Evolutionary conservation across 176 grass and related monocot species (phyloP).

Genomic region (Calamus simplicifolius): DNA sequence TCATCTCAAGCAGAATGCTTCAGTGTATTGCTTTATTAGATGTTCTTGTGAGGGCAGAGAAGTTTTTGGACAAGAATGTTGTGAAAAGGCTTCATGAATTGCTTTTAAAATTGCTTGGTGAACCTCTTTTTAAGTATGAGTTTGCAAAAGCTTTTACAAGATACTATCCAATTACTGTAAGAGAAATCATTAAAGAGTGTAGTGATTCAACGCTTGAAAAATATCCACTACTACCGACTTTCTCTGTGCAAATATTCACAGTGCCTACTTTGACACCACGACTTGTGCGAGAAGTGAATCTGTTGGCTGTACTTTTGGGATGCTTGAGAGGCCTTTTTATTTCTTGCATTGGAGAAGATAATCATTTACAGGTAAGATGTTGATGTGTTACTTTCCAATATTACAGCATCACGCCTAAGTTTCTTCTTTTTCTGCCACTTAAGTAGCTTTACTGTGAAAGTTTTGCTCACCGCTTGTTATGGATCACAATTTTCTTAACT

Average conservation of each 20-base stretch:
- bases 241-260: conserved; percentile 98
- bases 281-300: conserved; percentile 72
- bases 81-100: conserved; percentile 82
- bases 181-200: conserved; percentile 51
- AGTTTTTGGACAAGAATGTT: conserved; percentile 55
- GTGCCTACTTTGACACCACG: conserved; percentile 60
- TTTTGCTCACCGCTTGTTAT: too few species aligned
- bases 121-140: conserved; percentile 84
- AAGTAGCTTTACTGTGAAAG: too few species aligned
- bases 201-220: conserved; percentile 40
- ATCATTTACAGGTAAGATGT: conserved; percentile 58
- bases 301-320: conserved; percentile 64
- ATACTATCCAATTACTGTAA: conserved; percentile 62
- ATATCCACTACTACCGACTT: conserved; percentile 52
- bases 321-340: conserved; percentile 65
- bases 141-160: conserved; percentile 73
- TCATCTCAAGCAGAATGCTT: conserved; percentile 56
- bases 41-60: conserved; percentile 48
- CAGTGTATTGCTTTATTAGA: conserved; percentile 50
- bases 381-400: neutral
- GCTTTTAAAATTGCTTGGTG: conserved; percentile 80
- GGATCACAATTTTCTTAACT: too few species aligned
- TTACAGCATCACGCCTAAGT: too few species aligned
- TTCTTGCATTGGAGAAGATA: conserved; percentile 67
- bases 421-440: too few species aligned